A percentile compares a stretch with the other conserved stretches of the same genome.
Evolutionary conservation across 1,284 basidiomycete species (phyloP).

Genomic region (Melanopsichium pennsylvanicum): DNA sequence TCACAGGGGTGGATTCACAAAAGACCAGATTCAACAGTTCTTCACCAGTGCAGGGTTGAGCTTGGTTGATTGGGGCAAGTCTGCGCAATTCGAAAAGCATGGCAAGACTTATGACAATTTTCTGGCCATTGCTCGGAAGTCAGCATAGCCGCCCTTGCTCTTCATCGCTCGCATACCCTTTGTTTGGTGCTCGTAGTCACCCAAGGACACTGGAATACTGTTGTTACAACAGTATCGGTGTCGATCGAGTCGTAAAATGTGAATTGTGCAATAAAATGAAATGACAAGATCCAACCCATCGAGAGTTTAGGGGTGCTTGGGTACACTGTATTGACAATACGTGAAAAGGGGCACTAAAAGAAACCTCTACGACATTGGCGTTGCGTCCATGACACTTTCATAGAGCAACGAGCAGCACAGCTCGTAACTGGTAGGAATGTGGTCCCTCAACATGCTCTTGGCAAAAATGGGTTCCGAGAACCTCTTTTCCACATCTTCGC

Average conservation of each 20-base stretch:
- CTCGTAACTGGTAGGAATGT: constrained; percentile 59
- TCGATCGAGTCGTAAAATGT: no score
- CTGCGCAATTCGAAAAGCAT: constrained; percentile 27
- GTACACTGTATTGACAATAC: no score
- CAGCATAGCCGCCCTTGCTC: no score
- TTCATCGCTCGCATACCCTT: no score
- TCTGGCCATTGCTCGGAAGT: constrained; percentile 35
- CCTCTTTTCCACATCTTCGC: constrained; percentile 68
- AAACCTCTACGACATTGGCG: neutral
- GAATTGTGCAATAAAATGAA: no score
- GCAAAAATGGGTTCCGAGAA: constrained; percentile 69
- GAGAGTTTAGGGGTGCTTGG: no score
- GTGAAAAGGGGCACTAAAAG: no score
- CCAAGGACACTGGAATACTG: no score
- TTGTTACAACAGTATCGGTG: no score
- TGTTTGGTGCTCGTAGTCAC: no score
- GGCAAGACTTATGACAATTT: constrained; percentile 35
- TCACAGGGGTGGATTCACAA: constrained; percentile 33
- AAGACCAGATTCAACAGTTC: constrained; percentile 30
- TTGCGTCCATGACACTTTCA: constrained; percentile 35
- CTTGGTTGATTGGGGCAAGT: constrained; percentile 36
- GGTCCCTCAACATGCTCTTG: constrained; percentile 56
- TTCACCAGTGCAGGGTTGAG: constrained; percentile 28
- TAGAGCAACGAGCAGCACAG: constrained; percentile 54
- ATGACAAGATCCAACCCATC: no score